Conservation (phyloP, 192 early-diverging fungal genomes). For the Mortierella claussenii region DNA sequence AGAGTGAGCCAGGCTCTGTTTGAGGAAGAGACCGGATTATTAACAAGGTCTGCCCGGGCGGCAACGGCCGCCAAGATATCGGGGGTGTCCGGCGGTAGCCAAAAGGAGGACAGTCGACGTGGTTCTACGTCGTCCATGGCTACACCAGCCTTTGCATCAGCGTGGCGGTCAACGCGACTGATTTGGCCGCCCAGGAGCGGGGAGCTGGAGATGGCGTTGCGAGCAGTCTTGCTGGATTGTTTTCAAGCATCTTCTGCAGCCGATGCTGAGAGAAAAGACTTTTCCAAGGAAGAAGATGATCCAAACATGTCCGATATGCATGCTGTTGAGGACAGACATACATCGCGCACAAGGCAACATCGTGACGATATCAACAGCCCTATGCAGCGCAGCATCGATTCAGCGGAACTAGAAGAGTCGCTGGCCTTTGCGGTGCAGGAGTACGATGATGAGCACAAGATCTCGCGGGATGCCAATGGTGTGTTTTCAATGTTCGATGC, state of each 20-base stretch:
- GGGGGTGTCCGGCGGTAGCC: too few species aligned
- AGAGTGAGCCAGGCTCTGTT: conserved; percentile 54
- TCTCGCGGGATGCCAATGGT: conserved; percentile 58
- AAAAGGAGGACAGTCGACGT: too few species aligned
- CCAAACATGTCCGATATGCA: conserved; percentile 18
- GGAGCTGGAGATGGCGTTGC: conserved; percentile 49
- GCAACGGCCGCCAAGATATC: conserved; percentile 9
- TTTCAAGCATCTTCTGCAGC: too few species aligned
- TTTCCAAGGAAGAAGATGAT: not conserved
- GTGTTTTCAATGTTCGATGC: not conserved
- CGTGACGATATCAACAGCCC: too few species aligned
- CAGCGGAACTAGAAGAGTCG: conserved; percentile 51
- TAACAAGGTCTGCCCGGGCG: conserved; percentile 17
- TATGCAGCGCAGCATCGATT: conserved; percentile 3
- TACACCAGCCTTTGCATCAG: too few species aligned
- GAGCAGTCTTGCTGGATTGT: conserved; percentile 52
- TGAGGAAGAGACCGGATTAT: conserved; percentile 41
- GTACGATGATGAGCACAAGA: conserved; percentile 38
- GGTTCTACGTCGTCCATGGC: too few species aligned
- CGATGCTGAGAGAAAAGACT: not conserved
- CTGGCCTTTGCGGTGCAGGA: conserved; percentile 52
- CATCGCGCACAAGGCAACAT: too few species aligned
- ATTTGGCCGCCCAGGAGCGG: conserved; percentile 54
- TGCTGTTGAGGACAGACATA: too few species aligned
- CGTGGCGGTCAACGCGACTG: conserved; percentile 7